phyloP scores from a whole-genome alignment of 1,284 basidiomycete species.

The Pyrrhoderma lamaoense region DNA sequence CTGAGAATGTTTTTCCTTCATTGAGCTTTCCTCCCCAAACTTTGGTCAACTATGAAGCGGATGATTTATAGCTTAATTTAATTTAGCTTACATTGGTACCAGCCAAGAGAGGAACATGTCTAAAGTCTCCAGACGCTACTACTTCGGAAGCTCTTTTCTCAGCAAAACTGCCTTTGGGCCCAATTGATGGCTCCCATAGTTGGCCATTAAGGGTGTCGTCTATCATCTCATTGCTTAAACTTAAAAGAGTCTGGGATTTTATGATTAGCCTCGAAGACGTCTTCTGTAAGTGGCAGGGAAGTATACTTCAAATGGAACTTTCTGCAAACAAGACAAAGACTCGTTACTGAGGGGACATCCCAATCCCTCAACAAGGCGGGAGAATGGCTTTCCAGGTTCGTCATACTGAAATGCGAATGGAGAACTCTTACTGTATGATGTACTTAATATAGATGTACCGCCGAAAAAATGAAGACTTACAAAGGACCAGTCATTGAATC shows the following conservation, averaged over 20 bases:
- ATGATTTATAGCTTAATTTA: not conserved
- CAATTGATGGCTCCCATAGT: constrained; percentile 52
- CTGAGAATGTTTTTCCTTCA: constrained; percentile 42
- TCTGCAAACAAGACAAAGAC: constrained; percentile 42
- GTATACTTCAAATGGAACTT: constrained; percentile 41
- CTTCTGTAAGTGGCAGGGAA: not conserved
- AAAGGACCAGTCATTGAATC: constrained; percentile 51
- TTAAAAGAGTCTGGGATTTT: constrained; percentile 34
- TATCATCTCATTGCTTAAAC: constrained; percentile 43
- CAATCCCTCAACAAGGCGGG: constrained; percentile 37
- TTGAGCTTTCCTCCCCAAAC: constrained; percentile 35
- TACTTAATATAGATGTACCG: not conserved
- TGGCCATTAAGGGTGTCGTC: constrained; percentile 40
- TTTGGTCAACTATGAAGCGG: not conserved
- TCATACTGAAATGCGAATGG: constrained; percentile 48
- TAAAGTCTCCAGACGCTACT: constrained; percentile 43
- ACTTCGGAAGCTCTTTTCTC: constrained; percentile 40
- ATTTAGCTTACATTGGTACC: constrained; percentile 42
- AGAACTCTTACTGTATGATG: constrained; percentile 42
- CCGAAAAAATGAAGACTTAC: constrained; percentile 28
- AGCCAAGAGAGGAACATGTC: constrained; percentile 46
- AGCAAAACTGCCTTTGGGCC: constrained; percentile 44
- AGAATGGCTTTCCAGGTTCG: constrained; percentile 45
- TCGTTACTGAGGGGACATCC: constrained; percentile 37
- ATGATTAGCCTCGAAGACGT: not conserved